A percentile compares a stretch with the other conserved stretches of the same genome.
Evolutionary conservation across 495 filamentous ascomycete species (phyloP).

Genomic region (Penicillium coffeae): DNA sequence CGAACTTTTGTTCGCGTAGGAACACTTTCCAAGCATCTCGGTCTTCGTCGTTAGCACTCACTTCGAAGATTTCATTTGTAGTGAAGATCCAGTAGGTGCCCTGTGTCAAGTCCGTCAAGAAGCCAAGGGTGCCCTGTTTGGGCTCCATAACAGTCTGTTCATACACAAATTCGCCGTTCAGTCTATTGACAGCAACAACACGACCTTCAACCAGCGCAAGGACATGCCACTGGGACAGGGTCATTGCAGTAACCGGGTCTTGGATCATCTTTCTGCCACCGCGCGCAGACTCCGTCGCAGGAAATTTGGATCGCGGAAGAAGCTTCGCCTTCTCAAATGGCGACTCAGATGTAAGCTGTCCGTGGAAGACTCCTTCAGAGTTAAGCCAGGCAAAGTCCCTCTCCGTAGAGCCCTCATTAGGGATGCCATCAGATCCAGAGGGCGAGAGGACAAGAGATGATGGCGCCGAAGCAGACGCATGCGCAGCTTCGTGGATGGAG

Average conservation of each 20-base stretch:
- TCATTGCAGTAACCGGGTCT: conserved; percentile 73
- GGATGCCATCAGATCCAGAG: conserved; percentile 50
- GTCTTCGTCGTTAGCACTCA: conserved; percentile 84
- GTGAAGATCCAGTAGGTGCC: conserved; percentile 98
- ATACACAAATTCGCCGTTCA: conserved; percentile 79
- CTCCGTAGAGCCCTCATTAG: conserved; percentile 50
- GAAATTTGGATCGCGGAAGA: conserved; percentile 66
- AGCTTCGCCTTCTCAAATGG: conserved; percentile 71
- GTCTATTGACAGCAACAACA: conserved; percentile 76
- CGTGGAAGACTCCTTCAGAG: conserved; percentile 82
- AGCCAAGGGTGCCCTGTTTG: conserved; percentile 70
- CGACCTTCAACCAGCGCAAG: conserved; percentile 78
- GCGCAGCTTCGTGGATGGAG: conserved; percentile 61
- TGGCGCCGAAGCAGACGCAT: conserved; percentile 50
- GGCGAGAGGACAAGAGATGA: conserved; percentile 73
- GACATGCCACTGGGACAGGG: conserved; percentile 89
- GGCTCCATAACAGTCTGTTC: conserved; percentile 82
- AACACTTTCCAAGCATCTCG: conserved; percentile 93
- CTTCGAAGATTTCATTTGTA: conserved; percentile 82
- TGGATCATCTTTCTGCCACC: conserved; percentile 61
- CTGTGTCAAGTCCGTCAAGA: conserved; percentile 84
- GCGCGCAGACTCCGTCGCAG: conserved; percentile 57
- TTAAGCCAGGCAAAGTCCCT: conserved; percentile 88
- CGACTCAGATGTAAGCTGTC: conserved; percentile 54
- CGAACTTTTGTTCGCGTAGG: conserved; percentile 78